Percentiles rank a stretch among this genome's conserved stretches.
These are phyloP conservation scores for Gloeopeniophorella convolvens DNA, from an alignment of 768 basidiomycete genomes.

Conservation along the genomic window DNA sequence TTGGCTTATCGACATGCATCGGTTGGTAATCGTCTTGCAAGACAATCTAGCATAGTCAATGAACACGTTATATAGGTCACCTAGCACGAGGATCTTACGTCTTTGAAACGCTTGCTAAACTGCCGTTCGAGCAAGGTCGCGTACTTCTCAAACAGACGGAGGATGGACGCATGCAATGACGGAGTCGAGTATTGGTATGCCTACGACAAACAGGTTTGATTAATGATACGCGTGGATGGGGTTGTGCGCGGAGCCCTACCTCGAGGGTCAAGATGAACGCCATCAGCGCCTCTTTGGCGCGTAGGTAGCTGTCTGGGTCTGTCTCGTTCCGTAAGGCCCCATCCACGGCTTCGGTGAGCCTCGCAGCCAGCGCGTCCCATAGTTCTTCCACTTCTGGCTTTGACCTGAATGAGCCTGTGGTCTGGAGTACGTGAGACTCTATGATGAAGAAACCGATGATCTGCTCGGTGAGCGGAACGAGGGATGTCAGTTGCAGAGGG, in stretches of 20 bases:
- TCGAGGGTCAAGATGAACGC: conserved; percentile 90
- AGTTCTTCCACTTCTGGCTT: conserved; percentile 89
- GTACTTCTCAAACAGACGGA: conserved; percentile 89
- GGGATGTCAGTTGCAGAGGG: conserved; percentile 56
- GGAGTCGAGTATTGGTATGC: conserved; percentile 81
- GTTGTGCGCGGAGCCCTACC: conserved; percentile 36
- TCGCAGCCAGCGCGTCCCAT: conserved; percentile 80
- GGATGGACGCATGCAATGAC: conserved; percentile 75
- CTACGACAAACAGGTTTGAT: conserved; percentile 26
- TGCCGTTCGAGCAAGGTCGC: conserved; percentile 73
- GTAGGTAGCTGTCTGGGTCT: conserved; percentile 76
- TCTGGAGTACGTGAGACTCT: conserved; percentile 86
- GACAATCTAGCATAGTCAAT: conserved; percentile 51
- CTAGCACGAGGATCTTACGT: conserved; percentile 39
- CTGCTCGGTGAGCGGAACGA: conserved; percentile 80
- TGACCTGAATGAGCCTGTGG: conserved; percentile 85
- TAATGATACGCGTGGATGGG: neutral
- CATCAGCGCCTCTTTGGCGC: conserved; percentile 76
- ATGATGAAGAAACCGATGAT: conserved; percentile 98
- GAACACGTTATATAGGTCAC: neutral
- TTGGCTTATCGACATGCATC: conserved; percentile 60
- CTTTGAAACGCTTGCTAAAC: conserved; percentile 75
- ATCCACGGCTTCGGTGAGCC: conserved; percentile 69
- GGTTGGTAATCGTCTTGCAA: conserved; percentile 82
- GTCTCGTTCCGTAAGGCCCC: conserved; percentile 64